phyloP scores from a whole-genome alignment of 2,329 filamentous ascomycete species.

The Pseudomassariella vexata region DNA sequence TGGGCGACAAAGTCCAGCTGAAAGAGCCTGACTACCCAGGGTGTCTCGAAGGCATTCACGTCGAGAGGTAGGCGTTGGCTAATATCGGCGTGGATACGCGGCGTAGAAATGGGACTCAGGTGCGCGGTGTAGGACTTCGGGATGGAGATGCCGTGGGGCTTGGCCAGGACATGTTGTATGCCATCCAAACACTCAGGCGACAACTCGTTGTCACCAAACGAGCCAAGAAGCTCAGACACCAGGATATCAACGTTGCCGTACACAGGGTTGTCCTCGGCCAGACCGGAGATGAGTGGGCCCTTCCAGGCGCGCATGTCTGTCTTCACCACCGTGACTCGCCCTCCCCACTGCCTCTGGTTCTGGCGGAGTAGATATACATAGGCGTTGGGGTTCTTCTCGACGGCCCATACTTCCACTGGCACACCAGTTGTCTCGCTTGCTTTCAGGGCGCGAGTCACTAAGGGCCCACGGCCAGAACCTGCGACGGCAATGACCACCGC shows the following conservation, averaged over 20 bases:
- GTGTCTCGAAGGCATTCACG: conserved; percentile 74
- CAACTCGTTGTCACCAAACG: conserved; percentile 94
- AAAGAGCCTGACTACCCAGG: conserved; percentile 90
- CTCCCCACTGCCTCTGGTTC: conserved; percentile 76
- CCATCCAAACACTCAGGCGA: conserved; percentile 95
- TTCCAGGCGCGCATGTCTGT: conserved; percentile 98
- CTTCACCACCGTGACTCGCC: conserved; percentile 80
- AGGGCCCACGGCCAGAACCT: conserved; percentile 84
- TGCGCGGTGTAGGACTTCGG: conserved; percentile 91
- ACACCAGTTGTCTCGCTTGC: conserved; percentile 74
- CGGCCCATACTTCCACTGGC: conserved; percentile 78
- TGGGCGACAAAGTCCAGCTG: conserved; percentile 81
- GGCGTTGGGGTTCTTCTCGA: conserved; percentile 98
- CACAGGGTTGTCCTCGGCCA: conserved; percentile 36
- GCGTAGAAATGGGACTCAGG: conserved; percentile 84
- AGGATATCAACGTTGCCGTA: conserved; percentile 79
- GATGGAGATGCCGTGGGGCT: conserved; percentile 83
- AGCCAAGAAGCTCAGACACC: conserved; percentile 88
- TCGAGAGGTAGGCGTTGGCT: conserved; percentile 55
- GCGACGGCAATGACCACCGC: conserved; percentile 84
- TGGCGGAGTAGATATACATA: conserved; percentile 88
- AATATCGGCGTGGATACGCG: conserved; percentile 79
- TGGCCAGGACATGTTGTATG: conserved; percentile 80
- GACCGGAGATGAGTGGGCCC: conserved; percentile 57
- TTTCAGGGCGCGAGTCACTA: conserved; percentile 80